These are phyloP conservation scores for Cubamyces sp. DNA, from an alignment of 768 basidiomycete genomes.

Conservation along the genomic window DNA sequence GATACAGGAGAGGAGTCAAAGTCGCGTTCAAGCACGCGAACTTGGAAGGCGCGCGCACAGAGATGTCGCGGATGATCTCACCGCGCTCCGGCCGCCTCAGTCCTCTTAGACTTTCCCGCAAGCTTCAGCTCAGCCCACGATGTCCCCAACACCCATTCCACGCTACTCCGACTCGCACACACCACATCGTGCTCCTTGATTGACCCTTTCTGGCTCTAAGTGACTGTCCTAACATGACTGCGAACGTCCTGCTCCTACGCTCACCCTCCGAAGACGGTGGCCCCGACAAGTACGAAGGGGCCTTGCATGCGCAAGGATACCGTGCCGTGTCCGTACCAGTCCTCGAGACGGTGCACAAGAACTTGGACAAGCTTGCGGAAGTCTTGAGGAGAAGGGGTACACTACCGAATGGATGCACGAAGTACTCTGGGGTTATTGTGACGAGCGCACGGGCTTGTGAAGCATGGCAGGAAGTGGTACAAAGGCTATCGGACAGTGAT, in stretches of 20 bases:
- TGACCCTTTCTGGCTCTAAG: background rate
- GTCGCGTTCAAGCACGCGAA: background rate
- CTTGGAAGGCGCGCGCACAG: background rate
- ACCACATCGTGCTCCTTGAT: background rate
- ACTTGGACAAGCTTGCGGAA: conserved; percentile 48
- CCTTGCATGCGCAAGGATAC: conserved; percentile 54
- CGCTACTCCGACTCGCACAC: no score
- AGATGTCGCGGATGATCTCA: conserved; percentile 15
- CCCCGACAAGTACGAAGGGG: conserved; percentile 61
- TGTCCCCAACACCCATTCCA: background rate
- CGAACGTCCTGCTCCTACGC: conserved; percentile 48
- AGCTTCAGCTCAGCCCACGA: conserved; percentile 12
- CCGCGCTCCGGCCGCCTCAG: conserved; percentile 2
- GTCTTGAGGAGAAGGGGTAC: conserved; percentile 43
- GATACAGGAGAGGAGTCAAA: background rate
- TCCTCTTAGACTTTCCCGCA: background rate
- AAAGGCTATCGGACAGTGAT: conserved; percentile 16
- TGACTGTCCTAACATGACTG: conserved; percentile 10
- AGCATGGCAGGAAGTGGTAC: conserved; percentile 60
- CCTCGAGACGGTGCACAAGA: conserved; percentile 65
- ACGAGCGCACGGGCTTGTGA: conserved; percentile 82
- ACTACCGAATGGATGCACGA: background rate
- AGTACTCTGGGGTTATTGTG: conserved; percentile 64
- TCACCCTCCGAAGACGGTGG: conserved; percentile 35
- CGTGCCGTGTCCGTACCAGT: conserved; percentile 65